These are phyloP conservation scores for Ascochyta koolunga DNA, from an alignment of 2,329 filamentous ascomycete genomes.

Conservation along the genomic window DNA sequence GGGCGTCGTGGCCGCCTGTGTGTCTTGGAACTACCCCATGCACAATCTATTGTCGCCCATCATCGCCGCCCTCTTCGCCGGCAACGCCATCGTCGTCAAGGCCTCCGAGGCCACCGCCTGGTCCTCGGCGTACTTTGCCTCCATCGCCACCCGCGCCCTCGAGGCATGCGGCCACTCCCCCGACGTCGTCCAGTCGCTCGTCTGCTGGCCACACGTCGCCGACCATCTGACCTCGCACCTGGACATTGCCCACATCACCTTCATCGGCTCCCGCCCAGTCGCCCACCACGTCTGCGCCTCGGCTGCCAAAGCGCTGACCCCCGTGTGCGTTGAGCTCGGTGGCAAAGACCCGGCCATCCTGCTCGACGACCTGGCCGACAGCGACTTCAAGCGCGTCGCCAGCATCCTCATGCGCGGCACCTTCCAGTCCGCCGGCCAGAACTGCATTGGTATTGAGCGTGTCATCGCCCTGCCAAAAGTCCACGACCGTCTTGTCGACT, in stretches of 20 bases:
- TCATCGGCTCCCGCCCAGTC: constrained; percentile 88
- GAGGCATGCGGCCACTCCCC: constrained; percentile 81
- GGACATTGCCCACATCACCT: constrained; percentile 85
- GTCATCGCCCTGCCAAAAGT: constrained; percentile 80
- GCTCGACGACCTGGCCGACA: constrained; percentile 75
- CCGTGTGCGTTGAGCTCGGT: constrained; percentile 87
- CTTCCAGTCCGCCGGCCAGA: constrained; percentile 95
- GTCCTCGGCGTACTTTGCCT: constrained; percentile 82
- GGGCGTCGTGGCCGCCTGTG: constrained; percentile 88
- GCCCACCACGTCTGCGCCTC: constrained; percentile 87
- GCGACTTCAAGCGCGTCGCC: constrained; percentile 70
- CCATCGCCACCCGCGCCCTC: constrained; percentile 79
- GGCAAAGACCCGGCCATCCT: constrained; percentile 94
- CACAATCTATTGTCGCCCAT: constrained; percentile 93
- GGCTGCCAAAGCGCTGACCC: constrained; percentile 84
- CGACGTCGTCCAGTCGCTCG: constrained; percentile 80
- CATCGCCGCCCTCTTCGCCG: constrained; percentile 87
- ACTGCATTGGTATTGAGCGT: constrained; percentile 96
- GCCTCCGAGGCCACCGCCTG: constrained; percentile 95
- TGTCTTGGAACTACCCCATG: constrained; percentile 95
- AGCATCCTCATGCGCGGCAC: constrained; percentile 89
- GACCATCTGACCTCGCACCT: constrained; percentile 83
- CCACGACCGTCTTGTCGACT: constrained; percentile 73
- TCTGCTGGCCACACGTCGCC: constrained; percentile 87
- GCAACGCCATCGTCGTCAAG: constrained; percentile 92